Evolutionary conservation across 176 grass and related monocot genomes (phyloP).

Genomic region (Oryza rufipogon): DNA sequence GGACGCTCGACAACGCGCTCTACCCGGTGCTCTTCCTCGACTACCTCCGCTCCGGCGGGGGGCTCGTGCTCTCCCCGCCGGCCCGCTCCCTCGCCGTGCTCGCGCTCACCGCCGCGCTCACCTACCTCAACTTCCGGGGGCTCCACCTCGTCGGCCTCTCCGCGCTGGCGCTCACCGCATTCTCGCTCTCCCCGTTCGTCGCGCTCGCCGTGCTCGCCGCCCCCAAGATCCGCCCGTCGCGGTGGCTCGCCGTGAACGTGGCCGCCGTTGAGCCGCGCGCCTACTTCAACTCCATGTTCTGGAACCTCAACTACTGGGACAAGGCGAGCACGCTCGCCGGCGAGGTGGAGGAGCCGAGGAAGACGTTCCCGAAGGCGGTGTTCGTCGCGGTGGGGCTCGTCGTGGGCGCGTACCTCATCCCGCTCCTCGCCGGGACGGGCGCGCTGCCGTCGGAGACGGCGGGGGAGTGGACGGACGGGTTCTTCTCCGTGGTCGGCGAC

Average conservation of each 20-base stretch:
- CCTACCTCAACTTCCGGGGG: slow-evolving; percentile 90
- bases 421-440: slow-evolving; percentile 77
- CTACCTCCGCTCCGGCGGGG: slow-evolving; percentile 63
- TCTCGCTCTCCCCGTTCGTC: slow-evolving; percentile 90
- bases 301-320: slow-evolving; percentile 99
- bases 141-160: slow-evolving; percentile 83
- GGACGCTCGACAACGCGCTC: slow-evolving; percentile 94
- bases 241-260: slow-evolving; percentile 72
- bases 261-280: slow-evolving; percentile 50
- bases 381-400: slow-evolving; percentile 75
- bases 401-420: slow-evolving; percentile 74
- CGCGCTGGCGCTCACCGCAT: slow-evolving; percentile 77
- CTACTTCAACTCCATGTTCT: slow-evolving; percentile 98
- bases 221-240: slow-evolving; percentile 68
- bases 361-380: slow-evolving; percentile 85
- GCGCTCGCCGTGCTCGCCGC: slow-evolving; percentile 70
- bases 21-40: slow-evolving; percentile 96
- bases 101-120: slow-evolving; percentile 71
- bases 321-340: slow-evolving; percentile 94
- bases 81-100: slow-evolving; percentile 41
- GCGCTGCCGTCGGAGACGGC: slow-evolving; percentile 61
- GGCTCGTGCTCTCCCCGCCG: not conserved
- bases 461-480: slow-evolving; percentile 82
- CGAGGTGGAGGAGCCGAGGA: slow-evolving; percentile 68
- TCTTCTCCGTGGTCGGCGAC: slow-evolving; percentile 76